Evolutionary conservation across 2,329 filamentous ascomycete species (phyloP).

Genomic region (Aspergillus felis): DNA sequence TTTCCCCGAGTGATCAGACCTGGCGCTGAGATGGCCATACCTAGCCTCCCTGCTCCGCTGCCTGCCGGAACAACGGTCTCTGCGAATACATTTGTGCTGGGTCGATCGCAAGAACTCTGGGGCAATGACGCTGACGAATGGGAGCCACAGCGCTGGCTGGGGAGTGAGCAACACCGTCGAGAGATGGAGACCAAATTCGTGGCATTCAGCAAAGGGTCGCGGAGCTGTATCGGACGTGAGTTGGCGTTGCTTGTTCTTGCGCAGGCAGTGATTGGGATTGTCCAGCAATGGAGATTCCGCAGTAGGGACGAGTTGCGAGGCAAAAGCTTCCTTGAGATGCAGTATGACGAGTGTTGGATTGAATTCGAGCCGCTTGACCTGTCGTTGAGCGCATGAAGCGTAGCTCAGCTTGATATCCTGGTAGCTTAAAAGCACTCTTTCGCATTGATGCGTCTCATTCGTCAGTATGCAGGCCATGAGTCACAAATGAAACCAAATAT

Average conservation of each 20-base stretch:
- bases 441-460: not conserved
- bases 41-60: constrained; percentile 7
- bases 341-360: constrained; percentile 16
- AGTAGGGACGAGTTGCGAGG: constrained; percentile 10
- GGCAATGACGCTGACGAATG: constrained; percentile 13
- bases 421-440: not conserved
- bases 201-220: constrained; percentile 16
- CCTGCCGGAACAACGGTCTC: constrained; percentile 17
- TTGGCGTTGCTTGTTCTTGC: constrained; percentile 13
- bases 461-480: not conserved
- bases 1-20: constrained; percentile 16
- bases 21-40: constrained; percentile 13
- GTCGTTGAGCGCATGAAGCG: not conserved
- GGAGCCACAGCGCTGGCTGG: constrained; percentile 16
- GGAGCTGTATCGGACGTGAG: constrained; percentile 15
- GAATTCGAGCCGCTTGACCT: not conserved
- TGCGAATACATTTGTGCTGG: constrained; percentile 15
- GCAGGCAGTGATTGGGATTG: constrained; percentile 6
- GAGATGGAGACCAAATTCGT: constrained; percentile 14
- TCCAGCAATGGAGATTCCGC: constrained; percentile 9
- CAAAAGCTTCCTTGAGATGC: constrained; percentile 16
- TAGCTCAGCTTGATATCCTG: not conserved
- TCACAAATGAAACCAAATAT: not conserved
- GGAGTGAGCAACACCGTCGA: constrained; percentile 7
- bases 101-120: constrained; percentile 15